Conservation (phyloP, 768 basidiomycete genomes). For the Tulasnella sp. region DNA sequence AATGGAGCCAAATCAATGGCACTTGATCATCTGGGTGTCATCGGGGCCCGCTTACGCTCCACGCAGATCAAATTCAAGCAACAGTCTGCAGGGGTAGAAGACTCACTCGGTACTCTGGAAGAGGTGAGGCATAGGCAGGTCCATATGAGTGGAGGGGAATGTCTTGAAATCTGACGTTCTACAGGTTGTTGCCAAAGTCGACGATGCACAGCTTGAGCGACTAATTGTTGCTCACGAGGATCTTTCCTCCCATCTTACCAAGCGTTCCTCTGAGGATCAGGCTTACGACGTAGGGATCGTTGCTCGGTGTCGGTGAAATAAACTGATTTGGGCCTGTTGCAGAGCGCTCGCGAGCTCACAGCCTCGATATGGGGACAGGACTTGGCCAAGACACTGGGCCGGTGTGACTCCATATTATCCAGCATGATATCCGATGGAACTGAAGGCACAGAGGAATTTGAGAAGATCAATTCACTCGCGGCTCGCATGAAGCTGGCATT, state of each 20-base stretch:
- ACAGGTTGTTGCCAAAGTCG: slow-evolving; percentile 43
- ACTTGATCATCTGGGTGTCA: slow-evolving; percentile 87
- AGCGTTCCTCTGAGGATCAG: slow-evolving; percentile 65
- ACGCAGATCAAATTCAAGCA: slow-evolving; percentile 31
- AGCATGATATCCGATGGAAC: slow-evolving; percentile 23
- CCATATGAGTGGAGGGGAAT: not conserved
- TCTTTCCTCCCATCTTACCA: slow-evolving; percentile 54
- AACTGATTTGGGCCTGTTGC: slow-evolving; percentile 3
- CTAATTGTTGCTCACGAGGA: slow-evolving; percentile 53
- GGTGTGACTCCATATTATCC: slow-evolving; percentile 41
- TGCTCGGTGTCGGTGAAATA: not conserved
- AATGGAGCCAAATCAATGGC: slow-evolving; percentile 84
- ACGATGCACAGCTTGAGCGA: slow-evolving; percentile 42
- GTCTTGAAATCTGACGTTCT: not conserved
- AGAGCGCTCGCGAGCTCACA: slow-evolving; percentile 79
- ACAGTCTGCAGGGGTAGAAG: not conserved
- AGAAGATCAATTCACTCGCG: slow-evolving; percentile 27
- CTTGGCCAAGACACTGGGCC: slow-evolving; percentile 54
- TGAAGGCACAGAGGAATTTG: slow-evolving; percentile 23
- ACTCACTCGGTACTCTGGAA: slow-evolving; percentile 39
- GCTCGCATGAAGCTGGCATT: slow-evolving; percentile 45
- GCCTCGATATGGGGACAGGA: slow-evolving; percentile 76
- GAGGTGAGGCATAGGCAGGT: slow-evolving; percentile 39
- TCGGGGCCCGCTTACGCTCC: slow-evolving; percentile 68
- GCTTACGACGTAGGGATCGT: slow-evolving; percentile 56